Evolutionary conservation across 345 rosid species (phyloP).

Genomic region (Noccaea caerulescens): DNA sequence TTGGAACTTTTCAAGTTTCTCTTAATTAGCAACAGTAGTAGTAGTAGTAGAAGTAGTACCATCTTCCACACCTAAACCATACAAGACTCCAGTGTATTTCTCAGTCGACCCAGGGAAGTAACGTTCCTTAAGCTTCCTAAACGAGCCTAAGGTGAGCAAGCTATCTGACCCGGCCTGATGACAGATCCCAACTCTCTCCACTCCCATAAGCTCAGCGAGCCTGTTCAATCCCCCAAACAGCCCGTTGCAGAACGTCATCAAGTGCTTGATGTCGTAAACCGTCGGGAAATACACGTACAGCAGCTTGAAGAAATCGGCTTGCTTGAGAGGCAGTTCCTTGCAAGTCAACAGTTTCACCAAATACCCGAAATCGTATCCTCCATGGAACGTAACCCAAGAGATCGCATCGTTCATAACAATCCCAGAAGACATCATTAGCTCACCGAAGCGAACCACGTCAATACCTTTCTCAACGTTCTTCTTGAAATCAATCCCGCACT

Average conservation of each 20-base stretch:
- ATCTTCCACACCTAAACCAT: conserved; percentile 87
- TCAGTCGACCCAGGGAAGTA: conserved; percentile 70
- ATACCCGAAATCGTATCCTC: conserved; percentile 90
- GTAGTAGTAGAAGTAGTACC: conserved; percentile 47
- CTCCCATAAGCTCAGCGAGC: conserved; percentile 87
- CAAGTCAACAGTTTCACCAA: conserved; percentile 79
- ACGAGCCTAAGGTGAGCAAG: conserved; percentile 83
- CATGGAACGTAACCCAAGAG: conserved; percentile 83
- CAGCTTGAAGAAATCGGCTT: conserved; percentile 67
- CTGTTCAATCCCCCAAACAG: conserved; percentile 89
- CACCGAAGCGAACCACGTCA: conserved; percentile 76
- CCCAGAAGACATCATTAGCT: conserved; percentile 89
- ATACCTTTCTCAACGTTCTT: conserved; percentile 77
- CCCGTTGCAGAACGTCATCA: conserved; percentile 91
- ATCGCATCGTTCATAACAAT: conserved; percentile 72
- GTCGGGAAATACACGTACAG: conserved; percentile 66
- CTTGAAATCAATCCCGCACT: conserved; percentile 85
- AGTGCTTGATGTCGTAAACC: conserved; percentile 81
- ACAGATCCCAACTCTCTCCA: conserved; percentile 76
- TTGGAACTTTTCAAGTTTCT: conserved; percentile 4
- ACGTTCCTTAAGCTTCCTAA: conserved; percentile 81
- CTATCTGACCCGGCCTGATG: conserved; percentile 97
- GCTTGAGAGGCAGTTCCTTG: conserved; percentile 61
- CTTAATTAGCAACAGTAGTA: conserved; percentile 48
- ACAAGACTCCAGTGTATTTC: conserved; percentile 84